Evolutionary conservation across 2,329 filamentous ascomycete genomes (phyloP).

Genomic region (Exophiala bonariae): DNA sequence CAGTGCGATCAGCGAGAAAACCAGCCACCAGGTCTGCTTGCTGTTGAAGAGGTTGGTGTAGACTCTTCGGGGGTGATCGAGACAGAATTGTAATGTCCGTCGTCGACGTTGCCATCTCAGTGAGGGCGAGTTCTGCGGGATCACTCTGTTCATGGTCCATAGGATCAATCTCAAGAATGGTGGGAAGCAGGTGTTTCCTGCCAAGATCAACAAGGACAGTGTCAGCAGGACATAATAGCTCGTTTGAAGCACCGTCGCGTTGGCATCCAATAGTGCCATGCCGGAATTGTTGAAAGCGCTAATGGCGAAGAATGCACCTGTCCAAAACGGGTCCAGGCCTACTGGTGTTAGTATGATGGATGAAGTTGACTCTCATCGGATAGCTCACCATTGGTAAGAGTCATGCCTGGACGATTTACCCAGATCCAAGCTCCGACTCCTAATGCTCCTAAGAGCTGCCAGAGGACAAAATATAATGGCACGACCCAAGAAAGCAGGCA

Average conservation of each 20-base stretch:
- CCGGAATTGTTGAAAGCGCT: conserved; percentile 54
- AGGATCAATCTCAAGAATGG: conserved; percentile 59
- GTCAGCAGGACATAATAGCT: conserved; percentile 37
- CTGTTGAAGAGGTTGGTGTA: conserved; percentile 64
- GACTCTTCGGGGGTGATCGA: conserved; percentile 63
- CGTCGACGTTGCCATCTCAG: conserved; percentile 40
- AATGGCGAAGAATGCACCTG: conserved; percentile 43
- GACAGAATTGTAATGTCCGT: conserved; percentile 55
- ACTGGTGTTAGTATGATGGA: not conserved
- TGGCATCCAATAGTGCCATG: conserved; percentile 49
- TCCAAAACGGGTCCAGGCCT: conserved; percentile 45
- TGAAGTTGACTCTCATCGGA: not conserved
- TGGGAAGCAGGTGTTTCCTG: conserved; percentile 50
- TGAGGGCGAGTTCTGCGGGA: conserved; percentile 36
- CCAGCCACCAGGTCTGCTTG: conserved; percentile 59
- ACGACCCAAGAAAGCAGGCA: conserved; percentile 26
- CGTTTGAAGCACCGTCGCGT: conserved; percentile 39
- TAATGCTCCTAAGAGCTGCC: conserved; percentile 45
- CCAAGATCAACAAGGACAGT: conserved; percentile 35
- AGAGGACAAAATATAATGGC: conserved; percentile 45
- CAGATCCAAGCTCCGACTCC: conserved; percentile 45
- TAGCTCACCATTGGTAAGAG: conserved; percentile 13
- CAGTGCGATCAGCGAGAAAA: conserved; percentile 51
- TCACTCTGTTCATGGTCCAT: conserved; percentile 54
- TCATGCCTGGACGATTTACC: not conserved